A percentile compares a stretch with the other conserved stretches of the same genome.
phyloP scores from a whole-genome alignment of 2,329 filamentous ascomycete genomes.

The Ophiocordyceps camponoti-saundersi region DNA sequence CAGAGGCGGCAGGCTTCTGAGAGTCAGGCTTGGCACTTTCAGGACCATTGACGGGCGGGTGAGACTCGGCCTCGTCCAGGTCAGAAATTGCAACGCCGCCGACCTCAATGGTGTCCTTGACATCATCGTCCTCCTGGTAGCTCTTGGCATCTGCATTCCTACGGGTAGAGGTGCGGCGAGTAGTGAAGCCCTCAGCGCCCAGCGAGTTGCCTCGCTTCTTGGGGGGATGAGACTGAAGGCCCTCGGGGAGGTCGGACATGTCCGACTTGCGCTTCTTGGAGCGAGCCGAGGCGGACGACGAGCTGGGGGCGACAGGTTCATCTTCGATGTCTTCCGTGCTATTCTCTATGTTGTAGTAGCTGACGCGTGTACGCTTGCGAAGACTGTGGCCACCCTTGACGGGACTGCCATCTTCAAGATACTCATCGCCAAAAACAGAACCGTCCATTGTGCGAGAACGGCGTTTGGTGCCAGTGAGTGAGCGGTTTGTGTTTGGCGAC shows the following conservation, averaged over 20 bases:
- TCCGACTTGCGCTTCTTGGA: slow-evolving; percentile 19
- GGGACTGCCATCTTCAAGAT: slow-evolving; percentile 31
- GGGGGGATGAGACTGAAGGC: slow-evolving; percentile 8
- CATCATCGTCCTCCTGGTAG: slow-evolving; percentile 27
- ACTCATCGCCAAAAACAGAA: slow-evolving; percentile 16
- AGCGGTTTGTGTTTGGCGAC: slow-evolving; percentile 13
- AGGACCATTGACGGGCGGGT: slow-evolving; percentile 1
- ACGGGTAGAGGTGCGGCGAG: slow-evolving; percentile 22
- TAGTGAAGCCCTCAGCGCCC: slow-evolving; percentile 16
- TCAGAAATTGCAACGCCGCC: slow-evolving; percentile 25
- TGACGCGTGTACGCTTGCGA: slow-evolving; percentile 36
- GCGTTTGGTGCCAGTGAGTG: slow-evolving; percentile 17
- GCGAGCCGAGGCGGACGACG: slow-evolving; percentile 10
- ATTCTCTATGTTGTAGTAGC: slow-evolving; percentile 21
- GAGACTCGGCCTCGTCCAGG: slow-evolving; percentile 13
- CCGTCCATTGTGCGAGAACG: slow-evolving; percentile 27
- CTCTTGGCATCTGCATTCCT: slow-evolving; percentile 17
- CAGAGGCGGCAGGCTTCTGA: background rate
- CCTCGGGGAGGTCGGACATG: slow-evolving; percentile 16
- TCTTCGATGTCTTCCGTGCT: slow-evolving; percentile 34
- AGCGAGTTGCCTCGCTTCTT: slow-evolving; percentile 21
- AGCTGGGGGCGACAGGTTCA: slow-evolving; percentile 21
- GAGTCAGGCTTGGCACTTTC: background rate
- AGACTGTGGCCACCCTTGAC: slow-evolving; percentile 42
- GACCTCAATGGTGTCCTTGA: slow-evolving; percentile 41